Conservation (phyloP, 106 monocot genomes). For the Hemerocallis citrina region DNA sequence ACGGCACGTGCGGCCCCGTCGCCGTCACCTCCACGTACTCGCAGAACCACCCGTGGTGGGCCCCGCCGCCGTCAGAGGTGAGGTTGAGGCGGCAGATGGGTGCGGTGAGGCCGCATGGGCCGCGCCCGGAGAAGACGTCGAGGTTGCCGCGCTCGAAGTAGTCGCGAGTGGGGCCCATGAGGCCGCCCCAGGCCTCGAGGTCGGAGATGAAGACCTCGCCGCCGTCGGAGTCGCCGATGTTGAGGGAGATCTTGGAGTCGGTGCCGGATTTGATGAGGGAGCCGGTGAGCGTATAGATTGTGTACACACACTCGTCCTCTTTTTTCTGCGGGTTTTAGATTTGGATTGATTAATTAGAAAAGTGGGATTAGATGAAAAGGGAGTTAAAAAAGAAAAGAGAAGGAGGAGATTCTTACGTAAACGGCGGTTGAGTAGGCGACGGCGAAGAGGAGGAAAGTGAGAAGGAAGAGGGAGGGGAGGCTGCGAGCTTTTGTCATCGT, state of each 20-base stretch:
- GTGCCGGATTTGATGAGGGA: slow-evolving; percentile 35
- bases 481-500: neutral
- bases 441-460: neutral
- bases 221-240: slow-evolving; percentile 25
- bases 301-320: slow-evolving; percentile 52
- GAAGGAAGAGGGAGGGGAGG: neutral
- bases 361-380: neutral
- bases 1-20: slow-evolving; percentile 47
- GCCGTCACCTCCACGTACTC: slow-evolving; percentile 56
- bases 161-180: slow-evolving; percentile 52
- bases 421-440: neutral
- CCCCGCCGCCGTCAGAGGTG: slow-evolving; percentile 46
- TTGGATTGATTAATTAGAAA: neutral
- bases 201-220: slow-evolving; percentile 12
- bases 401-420: no score
- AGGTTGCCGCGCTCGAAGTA: slow-evolving; percentile 59
- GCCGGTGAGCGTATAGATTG: slow-evolving; percentile 46
- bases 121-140: slow-evolving; percentile 66
- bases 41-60: slow-evolving; percentile 69
- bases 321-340: neutral
- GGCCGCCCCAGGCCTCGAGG: slow-evolving; percentile 48
- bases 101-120: slow-evolving; percentile 23
- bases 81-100: slow-evolving; percentile 55
- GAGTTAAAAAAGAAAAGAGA: neutral
- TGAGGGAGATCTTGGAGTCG: slow-evolving; percentile 40